Percentiles rank a stretch among this genome's conserved stretches.
These are phyloP conservation scores for Exophiala xenobiotica DNA, from an alignment of 2,329 filamentous ascomycete genomes.

Conservation along the genomic window DNA sequence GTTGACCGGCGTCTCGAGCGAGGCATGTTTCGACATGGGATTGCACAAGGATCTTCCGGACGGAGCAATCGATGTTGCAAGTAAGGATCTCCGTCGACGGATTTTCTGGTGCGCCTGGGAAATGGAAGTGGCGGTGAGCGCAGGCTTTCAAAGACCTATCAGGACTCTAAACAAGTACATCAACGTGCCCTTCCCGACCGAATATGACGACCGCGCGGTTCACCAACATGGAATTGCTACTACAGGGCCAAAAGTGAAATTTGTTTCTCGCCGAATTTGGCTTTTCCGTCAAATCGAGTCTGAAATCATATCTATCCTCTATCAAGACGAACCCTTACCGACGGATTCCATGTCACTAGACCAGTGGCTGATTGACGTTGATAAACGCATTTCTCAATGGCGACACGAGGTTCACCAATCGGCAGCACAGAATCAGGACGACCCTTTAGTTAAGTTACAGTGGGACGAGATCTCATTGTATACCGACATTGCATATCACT, in stretches of 20 bases:
- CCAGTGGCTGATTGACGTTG: constrained; percentile 2
- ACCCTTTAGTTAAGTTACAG: constrained; percentile 5
- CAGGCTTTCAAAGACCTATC: constrained; percentile 5
- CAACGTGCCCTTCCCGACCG: constrained; percentile 4
- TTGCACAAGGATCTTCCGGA: constrained; percentile 6
- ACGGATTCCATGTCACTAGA: constrained; percentile 4
- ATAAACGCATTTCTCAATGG: constrained; percentile 1
- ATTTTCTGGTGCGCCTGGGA: constrained; percentile 57
- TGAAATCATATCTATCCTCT: constrained; percentile 9
- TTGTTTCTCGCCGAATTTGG: constrained; percentile 5
- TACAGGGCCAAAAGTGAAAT: neutral
- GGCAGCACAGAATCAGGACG: constrained; percentile 6
- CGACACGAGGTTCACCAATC: constrained; percentile 1
- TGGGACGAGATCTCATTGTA: constrained; percentile 14
- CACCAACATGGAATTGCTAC: neutral
- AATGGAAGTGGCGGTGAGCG: constrained; percentile 13
- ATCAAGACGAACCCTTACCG: constrained; percentile 9
- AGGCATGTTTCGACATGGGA: constrained; percentile 11
- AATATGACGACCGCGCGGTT: constrained; percentile 5
- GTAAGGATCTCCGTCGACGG: constrained; percentile 73
- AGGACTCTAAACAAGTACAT: constrained; percentile 9
- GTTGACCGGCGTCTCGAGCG: constrained; percentile 3
- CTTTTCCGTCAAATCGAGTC: constrained; percentile 7
- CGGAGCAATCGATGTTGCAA: constrained; percentile 65
- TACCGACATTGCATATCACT: constrained; percentile 11